Conservation (phyloP, 768 basidiomycete genomes). For the Hortiboletus campestris region DNA sequence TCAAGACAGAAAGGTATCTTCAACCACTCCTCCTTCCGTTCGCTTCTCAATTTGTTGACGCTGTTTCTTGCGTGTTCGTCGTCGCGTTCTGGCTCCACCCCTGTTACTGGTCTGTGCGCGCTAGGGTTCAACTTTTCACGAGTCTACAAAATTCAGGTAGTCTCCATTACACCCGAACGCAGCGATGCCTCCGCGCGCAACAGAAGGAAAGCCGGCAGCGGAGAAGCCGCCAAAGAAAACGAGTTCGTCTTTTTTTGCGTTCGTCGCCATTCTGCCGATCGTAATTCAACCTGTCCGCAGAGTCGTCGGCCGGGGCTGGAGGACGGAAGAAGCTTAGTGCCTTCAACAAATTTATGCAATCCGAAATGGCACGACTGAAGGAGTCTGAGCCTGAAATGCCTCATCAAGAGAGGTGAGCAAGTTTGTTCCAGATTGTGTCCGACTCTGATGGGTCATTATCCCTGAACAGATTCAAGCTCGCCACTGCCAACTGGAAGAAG, state of each 20-base stretch:
- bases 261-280: conserved; percentile 11
- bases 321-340: conserved; percentile 62
- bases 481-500: conserved; percentile 76
- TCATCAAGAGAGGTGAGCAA: conserved; percentile 66
- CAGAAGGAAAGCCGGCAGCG: conserved; percentile 37
- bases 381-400: conserved; percentile 67
- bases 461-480: conserved; percentile 59
- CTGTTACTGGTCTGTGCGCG: conserved; percentile 32
- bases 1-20: conserved; percentile 14
- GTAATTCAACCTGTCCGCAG: conserved; percentile 36
- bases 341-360: conserved; percentile 81
- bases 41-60: conserved; percentile 5
- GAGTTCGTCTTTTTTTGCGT: conserved; percentile 38
- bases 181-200: conserved; percentile 44
- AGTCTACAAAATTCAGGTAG: conserved; percentile 10
- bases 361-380: conserved; percentile 77
- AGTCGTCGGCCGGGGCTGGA: conserved; percentile 49
- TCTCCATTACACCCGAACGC: conserved; percentile 8
- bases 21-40: background rate
- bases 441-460: background rate
- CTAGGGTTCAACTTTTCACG: conserved; percentile 16
- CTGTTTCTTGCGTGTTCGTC: background rate
- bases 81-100: conserved; percentile 21
- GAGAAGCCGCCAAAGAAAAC: conserved; percentile 54
- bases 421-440: background rate